These are phyloP conservation scores for Candida vaughaniae DNA, from an alignment of 805 yeast species.

Conservation along the genomic window DNA sequence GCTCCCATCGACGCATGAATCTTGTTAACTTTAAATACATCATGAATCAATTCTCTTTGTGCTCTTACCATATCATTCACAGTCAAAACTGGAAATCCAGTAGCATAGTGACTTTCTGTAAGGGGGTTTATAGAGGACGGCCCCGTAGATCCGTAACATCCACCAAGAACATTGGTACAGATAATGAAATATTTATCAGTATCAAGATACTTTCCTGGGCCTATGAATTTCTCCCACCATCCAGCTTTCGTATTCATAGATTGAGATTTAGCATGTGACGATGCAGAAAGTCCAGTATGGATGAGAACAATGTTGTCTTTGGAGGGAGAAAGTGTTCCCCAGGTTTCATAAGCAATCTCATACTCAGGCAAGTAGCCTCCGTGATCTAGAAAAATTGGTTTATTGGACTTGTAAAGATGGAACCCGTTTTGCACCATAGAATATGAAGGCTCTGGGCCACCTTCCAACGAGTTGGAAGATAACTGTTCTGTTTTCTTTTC, in stretches of 20 bases:
- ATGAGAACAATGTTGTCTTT: slow-evolving; percentile 73
- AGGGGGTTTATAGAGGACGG: slow-evolving; percentile 81
- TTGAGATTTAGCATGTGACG: slow-evolving; percentile 90
- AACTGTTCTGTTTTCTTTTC: slow-evolving; percentile 52
- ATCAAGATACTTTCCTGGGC: slow-evolving; percentile 77
- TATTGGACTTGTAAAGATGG: slow-evolving; percentile 49
- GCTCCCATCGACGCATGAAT: slow-evolving; percentile 83
- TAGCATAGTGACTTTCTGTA: slow-evolving; percentile 66
- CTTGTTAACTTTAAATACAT: slow-evolving; percentile 60
- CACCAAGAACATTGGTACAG: slow-evolving; percentile 91
- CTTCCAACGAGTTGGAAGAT: slow-evolving; percentile 41
- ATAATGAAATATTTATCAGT: slow-evolving; percentile 78
- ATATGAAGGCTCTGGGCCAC: slow-evolving; percentile 87
- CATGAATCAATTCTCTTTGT: slow-evolving; percentile 65
- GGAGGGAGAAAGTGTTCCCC: slow-evolving; percentile 72
- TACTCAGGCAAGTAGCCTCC: slow-evolving; percentile 76
- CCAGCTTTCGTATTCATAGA: slow-evolving; percentile 67
- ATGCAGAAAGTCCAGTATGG: slow-evolving; percentile 91
- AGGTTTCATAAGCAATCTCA: slow-evolving; percentile 87
- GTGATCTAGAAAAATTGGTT: slow-evolving; percentile 72
- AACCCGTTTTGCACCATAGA: slow-evolving; percentile 68
- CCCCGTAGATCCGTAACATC: slow-evolving; percentile 94
- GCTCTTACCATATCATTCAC: slow-evolving; percentile 91
- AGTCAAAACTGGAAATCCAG: slow-evolving; percentile 83
- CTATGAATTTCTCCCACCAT: slow-evolving; percentile 96